phyloP scores from a whole-genome alignment of 768 basidiomycete genomes.

The Mycena alexandri region DNA sequence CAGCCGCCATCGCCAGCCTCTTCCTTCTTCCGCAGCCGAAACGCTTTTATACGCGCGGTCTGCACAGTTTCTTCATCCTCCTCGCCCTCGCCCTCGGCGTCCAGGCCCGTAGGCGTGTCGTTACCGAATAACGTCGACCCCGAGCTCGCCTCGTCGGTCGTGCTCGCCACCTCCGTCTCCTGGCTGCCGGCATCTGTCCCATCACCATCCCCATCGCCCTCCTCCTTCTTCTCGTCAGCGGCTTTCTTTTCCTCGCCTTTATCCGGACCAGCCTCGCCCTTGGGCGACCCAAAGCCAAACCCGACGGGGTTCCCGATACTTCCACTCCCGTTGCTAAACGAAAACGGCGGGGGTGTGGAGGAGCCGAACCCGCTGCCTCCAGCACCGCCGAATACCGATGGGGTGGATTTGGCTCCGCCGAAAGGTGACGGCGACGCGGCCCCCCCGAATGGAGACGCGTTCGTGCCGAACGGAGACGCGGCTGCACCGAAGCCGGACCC shows the following conservation, averaged over 20 bases:
- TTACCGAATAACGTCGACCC: slow-evolving; percentile 33
- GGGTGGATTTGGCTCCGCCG: slow-evolving; percentile 31
- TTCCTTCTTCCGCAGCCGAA: slow-evolving; percentile 64
- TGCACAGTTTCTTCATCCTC: slow-evolving; percentile 81
- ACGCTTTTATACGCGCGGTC: slow-evolving; percentile 72
- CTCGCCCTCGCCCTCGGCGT: slow-evolving; percentile 76
- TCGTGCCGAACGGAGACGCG: slow-evolving; percentile 9
- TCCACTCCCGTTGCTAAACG: slow-evolving; percentile 47
- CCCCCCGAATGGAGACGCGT: slow-evolving; percentile 24
- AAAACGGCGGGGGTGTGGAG: slow-evolving; percentile 23
- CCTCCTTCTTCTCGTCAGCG: slow-evolving; percentile 30
- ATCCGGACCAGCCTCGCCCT: slow-evolving; percentile 28
- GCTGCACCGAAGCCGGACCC: slow-evolving; percentile 26
- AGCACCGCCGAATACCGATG: slow-evolving; percentile 28
- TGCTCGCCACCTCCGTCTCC: slow-evolving; percentile 35
- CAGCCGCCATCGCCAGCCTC: slow-evolving; percentile 64
- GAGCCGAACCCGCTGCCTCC: slow-evolving; percentile 15
- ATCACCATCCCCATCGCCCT: slow-evolving; percentile 33
- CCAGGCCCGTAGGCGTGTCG: slow-evolving; percentile 41
- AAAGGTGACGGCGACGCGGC: slow-evolving; percentile 32
- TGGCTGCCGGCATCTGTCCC: slow-evolving; percentile 37
- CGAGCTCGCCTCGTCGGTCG: slow-evolving; percentile 14
- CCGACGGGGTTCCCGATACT: slow-evolving; percentile 76
- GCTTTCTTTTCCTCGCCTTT: slow-evolving; percentile 29
- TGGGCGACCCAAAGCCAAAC: slow-evolving; percentile 65